Base-by-base conservation (phyloP, 2,329 filamentous ascomycete species). In the Curvularia spicifera region DNA sequence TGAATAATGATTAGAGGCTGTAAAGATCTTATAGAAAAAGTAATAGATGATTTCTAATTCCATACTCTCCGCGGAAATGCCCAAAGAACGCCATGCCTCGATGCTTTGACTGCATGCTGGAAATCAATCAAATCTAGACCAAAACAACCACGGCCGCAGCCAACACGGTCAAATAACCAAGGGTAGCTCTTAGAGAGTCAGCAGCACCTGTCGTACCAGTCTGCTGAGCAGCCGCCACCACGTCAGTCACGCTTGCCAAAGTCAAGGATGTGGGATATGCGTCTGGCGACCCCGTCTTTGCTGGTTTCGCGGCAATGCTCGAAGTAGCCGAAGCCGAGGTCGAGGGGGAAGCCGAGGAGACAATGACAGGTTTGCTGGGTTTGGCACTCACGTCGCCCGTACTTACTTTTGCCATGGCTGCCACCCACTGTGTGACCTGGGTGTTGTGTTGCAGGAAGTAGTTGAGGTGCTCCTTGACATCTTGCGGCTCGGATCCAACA, bases 401-500 rank as follows among this genome's bases (percentile, higher is more conserved):
- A 45, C 31, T 53, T 10, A 59, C 56, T 26, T 68, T 59, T 22
- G 66, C 66, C 47, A 62, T 67, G 18, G 56, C 59, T 3, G 45
- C 54, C 15, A 71, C 51, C 65, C 65, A 72, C 24, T 65, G 44
- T 4, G 52, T 37, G 1, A 66, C 68, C 42, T 71, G 66, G 12
- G 64, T 56, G 45, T 73, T 69, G 53, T 68, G 70, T 51, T 61
- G 26, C 15, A 65, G 4, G 45, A 83, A 85, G 61, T 89, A 89
- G 51, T 84, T 80, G 64, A 87, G 82, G 69, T 89, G 87, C 9
- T 81, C 80, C 56, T 81, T 80, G 18, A 81, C 78, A 59, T 87
- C 78, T 61, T 78, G 84, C 29, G 86, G 86, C 13, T 46, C 22
- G 57, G 67, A 71, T n/a, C 83, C 85, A 0, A 65, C 57, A 69